Base-by-base conservation (phyloP, 148 eudicot species). In the Vaccinium myrtillus region DNA sequence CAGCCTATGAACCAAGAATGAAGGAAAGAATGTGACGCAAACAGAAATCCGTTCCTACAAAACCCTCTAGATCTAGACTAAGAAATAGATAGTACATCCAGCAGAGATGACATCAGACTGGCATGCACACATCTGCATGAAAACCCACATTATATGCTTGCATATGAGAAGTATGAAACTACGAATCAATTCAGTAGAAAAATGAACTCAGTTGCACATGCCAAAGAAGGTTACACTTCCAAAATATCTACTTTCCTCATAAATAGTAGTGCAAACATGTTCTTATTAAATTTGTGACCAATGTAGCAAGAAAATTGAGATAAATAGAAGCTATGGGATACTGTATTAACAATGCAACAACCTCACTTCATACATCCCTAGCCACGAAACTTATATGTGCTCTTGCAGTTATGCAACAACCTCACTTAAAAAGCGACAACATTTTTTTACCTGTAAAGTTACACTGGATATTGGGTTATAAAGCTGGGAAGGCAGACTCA, bases 211-310 rank as follows among this genome's bases (percentile, higher is more conserved):
- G 59, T 63, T n/a, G 11, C 61, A n/a, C 32, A 27, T 69, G 54
- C n/a, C 78, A 70, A 82, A 58, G 55, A 16, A 78, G 21, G 46
- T 54, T 30, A 12, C 50, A 56, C 63, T 56, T 79, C 65, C 81
- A 25, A 78, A 30, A 54, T 53, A 78, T 78, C 63, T 55, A 32
- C 61, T 78, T 78, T 8, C 58, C 48, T 27, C 46, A 15, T 7
- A 53, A 13, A 78, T 53, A 78, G 63, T 6, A 14, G 54, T 54
- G 65, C 59, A 21, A 18, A 79, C 39, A 69, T 16, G 19, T 8
- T 36, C 10, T 36, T 36, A 23, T 6, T 81, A 5, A n/a, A 14
- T 67, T 65, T 56, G n/a, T 43, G 10, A 25, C 69, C 25, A 30
- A 25, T n/a, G 9, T 13, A 56, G 39, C 75, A 81, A 23, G 30